A percentile compares a stretch with the other conserved stretches of the same genome.
Evolutionary conservation across 2,329 filamentous ascomycete genomes (phyloP).

Genomic region (Fusarium nygamai): DNA sequence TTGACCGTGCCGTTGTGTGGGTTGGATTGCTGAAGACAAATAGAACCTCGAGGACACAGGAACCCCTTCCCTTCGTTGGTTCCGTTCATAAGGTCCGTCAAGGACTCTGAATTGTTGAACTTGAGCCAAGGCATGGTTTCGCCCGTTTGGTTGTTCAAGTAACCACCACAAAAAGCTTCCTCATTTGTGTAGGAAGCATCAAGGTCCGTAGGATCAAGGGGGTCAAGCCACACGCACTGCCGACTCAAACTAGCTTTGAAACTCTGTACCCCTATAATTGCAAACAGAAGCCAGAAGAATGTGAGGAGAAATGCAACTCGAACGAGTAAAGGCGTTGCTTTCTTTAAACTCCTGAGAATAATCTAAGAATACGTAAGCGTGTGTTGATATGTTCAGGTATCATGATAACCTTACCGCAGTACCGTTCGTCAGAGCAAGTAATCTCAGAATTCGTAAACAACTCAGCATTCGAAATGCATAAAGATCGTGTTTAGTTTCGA

Average conservation of each 20-base stretch:
- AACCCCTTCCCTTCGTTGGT: slow-evolving; percentile 78
- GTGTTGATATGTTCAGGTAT: neutral
- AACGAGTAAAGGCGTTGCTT: slow-evolving; percentile 88
- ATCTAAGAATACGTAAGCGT: slow-evolving; percentile 63
- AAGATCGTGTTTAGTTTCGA: slow-evolving; percentile 76
- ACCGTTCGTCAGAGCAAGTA: slow-evolving; percentile 92
- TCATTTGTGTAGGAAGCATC: slow-evolving; percentile 68
- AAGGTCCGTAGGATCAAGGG: slow-evolving; percentile 64
- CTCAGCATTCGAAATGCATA: slow-evolving; percentile 97
- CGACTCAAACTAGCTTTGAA: slow-evolving; percentile 87
- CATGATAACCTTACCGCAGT: slow-evolving; percentile 74
- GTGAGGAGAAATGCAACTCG: slow-evolving; percentile 93
- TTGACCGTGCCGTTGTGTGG: slow-evolving; percentile 88
- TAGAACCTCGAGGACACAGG: slow-evolving; percentile 83
- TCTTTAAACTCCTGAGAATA: slow-evolving; percentile 93
- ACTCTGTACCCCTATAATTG: slow-evolving; percentile 95
- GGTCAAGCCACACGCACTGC: slow-evolving; percentile 81
- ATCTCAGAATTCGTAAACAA: slow-evolving; percentile 88
- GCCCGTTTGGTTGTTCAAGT: slow-evolving; percentile 70
- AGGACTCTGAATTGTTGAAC: slow-evolving; percentile 50
- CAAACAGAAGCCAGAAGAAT: slow-evolving; percentile 98
- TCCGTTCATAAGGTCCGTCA: slow-evolving; percentile 61
- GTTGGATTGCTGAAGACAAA: slow-evolving; percentile 81
- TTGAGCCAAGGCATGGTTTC: slow-evolving; percentile 73
- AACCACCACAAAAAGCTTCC: slow-evolving; percentile 87